A percentile compares a stretch with the other conserved stretches of the same genome.
phyloP scores from a whole-genome alignment of 148 eudicot genomes.

The Camellia lanceoleosa region DNA sequence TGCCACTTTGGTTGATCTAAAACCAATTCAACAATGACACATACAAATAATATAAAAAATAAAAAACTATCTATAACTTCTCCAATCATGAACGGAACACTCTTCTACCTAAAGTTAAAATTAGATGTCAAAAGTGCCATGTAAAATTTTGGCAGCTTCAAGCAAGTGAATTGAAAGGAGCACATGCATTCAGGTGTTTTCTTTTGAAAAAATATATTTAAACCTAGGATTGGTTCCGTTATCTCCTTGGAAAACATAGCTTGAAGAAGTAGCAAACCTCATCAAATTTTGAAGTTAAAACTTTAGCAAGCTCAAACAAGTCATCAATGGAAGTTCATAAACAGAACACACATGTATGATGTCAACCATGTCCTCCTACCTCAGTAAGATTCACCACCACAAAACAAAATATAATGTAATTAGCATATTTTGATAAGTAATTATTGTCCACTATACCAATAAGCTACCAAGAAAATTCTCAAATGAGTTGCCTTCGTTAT shows the following conservation, averaged over 20 bases:
- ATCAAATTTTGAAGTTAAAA: neutral
- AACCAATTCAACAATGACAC: neutral
- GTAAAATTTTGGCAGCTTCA: neutral
- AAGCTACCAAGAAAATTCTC: neutral
- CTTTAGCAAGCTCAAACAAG: neutral
- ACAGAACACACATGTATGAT: neutral
- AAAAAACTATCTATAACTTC: neutral
- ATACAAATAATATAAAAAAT: neutral
- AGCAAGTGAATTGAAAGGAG: no score
- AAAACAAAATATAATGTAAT: neutral
- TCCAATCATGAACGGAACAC: neutral
- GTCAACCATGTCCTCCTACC: neutral
- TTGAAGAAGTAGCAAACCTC: neutral
- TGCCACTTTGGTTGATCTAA: neutral
- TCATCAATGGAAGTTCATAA: neutral
- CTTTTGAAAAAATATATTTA: neutral
- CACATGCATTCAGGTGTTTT: neutral
- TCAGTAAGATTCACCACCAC: slow-evolving; percentile 4
- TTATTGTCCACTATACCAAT: neutral
- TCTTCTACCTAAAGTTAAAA: neutral
- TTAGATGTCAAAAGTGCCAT: neutral
- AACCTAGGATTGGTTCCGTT: neutral
- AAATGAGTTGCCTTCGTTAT: neutral
- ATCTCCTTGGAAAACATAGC: neutral
- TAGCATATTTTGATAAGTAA: neutral